Conservation (phyloP, 2,329 filamentous ascomycete genomes). For the Atkinsonella texensis region DNA sequence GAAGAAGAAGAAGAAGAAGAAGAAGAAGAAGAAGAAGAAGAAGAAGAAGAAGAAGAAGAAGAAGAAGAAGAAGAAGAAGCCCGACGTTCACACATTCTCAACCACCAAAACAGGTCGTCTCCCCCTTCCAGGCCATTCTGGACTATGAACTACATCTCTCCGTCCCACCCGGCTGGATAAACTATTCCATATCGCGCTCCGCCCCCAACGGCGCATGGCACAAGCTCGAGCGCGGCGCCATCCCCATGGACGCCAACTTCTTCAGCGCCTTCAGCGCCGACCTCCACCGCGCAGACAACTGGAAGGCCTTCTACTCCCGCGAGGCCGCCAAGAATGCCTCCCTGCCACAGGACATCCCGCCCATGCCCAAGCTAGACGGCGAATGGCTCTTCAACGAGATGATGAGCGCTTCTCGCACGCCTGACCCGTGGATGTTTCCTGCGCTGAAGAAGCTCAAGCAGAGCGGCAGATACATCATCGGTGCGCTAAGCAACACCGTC, state of each 20-base stretch:
- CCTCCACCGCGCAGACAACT: constrained; percentile 52
- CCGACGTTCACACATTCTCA: neutral
- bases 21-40: no score
- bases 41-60: neutral
- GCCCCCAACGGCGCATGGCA: constrained; percentile 80
- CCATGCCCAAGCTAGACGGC: constrained; percentile 61
- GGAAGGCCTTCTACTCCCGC: constrained; percentile 51
- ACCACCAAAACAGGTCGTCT: constrained; percentile 52
- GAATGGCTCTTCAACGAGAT: constrained; percentile 80
- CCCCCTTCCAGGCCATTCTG: constrained; percentile 84
- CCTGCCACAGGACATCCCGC: constrained; percentile 35
- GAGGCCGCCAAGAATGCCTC: constrained; percentile 30
- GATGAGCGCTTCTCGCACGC: constrained; percentile 60
- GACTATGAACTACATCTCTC: constrained; percentile 69
- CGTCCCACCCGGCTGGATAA: constrained; percentile 84
- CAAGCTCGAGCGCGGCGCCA: constrained; percentile 71
- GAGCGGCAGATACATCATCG: constrained; percentile 57
- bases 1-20: no score
- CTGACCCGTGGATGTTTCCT: constrained; percentile 83
- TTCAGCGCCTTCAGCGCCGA: constrained; percentile 67
- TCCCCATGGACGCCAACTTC: constrained; percentile 62
- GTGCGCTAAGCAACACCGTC: constrained; percentile 80
- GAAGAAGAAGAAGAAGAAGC: no score
- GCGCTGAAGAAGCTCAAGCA: constrained; percentile 58
- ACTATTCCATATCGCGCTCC: constrained; percentile 72